Evolutionary conservation across 805 yeast species (phyloP), one percentile per base, ranked within the genome.

Genomic region (Candida ipomoeae): DNA sequence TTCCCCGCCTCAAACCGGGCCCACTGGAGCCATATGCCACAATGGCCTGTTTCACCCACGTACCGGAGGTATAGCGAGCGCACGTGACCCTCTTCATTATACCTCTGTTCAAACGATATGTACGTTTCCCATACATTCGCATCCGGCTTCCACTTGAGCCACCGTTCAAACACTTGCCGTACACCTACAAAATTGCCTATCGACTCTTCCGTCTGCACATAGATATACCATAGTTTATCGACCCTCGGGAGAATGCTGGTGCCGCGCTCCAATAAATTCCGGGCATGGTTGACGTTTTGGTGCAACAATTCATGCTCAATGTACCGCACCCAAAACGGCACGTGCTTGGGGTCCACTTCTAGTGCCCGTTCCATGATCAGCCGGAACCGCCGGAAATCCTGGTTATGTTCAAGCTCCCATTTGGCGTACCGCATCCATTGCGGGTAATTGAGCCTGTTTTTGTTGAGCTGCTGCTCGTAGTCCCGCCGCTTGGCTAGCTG

Each of bases 371-470:
- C 99, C 68, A 86, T 87, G 5, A 94, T 75, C 0, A 97, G 87
- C 49, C 98, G 73, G 0, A 96, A 96, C 20, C 97, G 73, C 17
- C 80, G 74, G 53, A 80, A 75, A 61, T 92, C 96, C 52, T 82
- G 85, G 58, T 88, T 92, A 52, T 70, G 67, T 5, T 85, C 86
- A 3, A 84, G 65, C 66, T 92, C 99, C 80, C 90, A 89, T 51
- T 79, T 80, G 0, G 97, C 98, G 65, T 92, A 94, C 49, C 97
- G 74, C 63, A 89, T 76, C 97, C 98, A 94, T 63, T 90, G 96
- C 1, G 89, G 85, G 60, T 80, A 75, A 61, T 89, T 90, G 34
- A 85, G 78, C 52, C 96, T 71, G 63, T 92, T 92, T 57, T 94
- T 78, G 58, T 94, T 81, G 48, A 94, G 69, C n/a, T 91, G 95